phyloP scores from a whole-genome alignment of 164 flowering plant genomes.

The Chimonanthus praecox region DNA sequence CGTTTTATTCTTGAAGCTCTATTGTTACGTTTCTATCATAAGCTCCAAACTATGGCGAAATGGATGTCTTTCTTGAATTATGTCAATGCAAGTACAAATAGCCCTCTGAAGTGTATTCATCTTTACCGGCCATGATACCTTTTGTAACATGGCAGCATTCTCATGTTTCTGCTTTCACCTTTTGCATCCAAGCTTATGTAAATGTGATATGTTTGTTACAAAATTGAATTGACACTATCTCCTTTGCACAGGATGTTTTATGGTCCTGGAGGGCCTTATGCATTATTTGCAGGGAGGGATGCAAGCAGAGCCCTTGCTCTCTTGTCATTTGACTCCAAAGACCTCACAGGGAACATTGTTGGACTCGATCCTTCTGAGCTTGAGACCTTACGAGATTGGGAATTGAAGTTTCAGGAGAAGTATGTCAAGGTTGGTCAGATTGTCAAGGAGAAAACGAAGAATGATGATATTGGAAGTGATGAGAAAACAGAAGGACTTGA shows the following conservation, averaged over 20 bases:
- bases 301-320: slow-evolving; percentile 72
- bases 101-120: too few relatives aligned
- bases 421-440: slow-evolving; percentile 65
- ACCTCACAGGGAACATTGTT: slow-evolving; percentile 52
- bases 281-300: slow-evolving; percentile 73
- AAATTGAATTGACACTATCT: neutral
- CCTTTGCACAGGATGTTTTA: slow-evolving; percentile 55
- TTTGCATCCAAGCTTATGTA: too few relatives aligned
- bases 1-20: too few relatives aligned
- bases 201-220: too few relatives aligned
- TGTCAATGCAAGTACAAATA: too few relatives aligned
- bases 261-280: slow-evolving; percentile 78
- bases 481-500: slow-evolving; percentile 4
- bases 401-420: slow-evolving; percentile 67
- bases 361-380: slow-evolving; percentile 45
- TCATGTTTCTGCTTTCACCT: too few relatives aligned
- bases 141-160: too few relatives aligned
- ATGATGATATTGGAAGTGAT: slow-evolving; percentile 5
- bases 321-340: slow-evolving; percentile 63
- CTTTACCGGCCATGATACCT: too few relatives aligned
- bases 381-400: slow-evolving; percentile 69
- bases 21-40: too few relatives aligned
- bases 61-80: too few relatives aligned
- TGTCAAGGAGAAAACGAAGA: slow-evolving; percentile 8
- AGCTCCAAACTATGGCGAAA: too few relatives aligned